phyloP scores from a whole-genome alignment of 2,329 filamentous ascomycete species.

The Acarospora socialis region DNA sequence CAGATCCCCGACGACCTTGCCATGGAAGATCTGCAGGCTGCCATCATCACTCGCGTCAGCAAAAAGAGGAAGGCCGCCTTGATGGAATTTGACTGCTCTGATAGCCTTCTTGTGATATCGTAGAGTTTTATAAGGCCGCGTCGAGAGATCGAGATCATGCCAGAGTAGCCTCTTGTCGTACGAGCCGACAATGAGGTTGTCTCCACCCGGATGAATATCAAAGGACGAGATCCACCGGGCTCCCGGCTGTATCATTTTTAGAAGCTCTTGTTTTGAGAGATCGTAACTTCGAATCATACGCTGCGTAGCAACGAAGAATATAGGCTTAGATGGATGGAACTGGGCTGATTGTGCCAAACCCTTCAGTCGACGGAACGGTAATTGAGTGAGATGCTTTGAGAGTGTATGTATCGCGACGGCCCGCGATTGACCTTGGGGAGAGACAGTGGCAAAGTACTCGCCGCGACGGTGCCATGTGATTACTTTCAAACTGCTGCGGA shows the following conservation, averaged over 20 bases:
- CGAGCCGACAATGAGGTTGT: slow-evolving; percentile 86
- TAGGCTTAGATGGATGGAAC: slow-evolving; percentile 84
- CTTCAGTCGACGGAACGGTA: slow-evolving; percentile 69
- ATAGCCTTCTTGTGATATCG: slow-evolving; percentile 90
- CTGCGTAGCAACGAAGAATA: slow-evolving; percentile 94
- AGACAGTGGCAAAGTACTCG: slow-evolving; percentile 88
- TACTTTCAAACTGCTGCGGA: slow-evolving; percentile 68
- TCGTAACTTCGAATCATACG: slow-evolving; percentile 90
- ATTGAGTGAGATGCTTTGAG: slow-evolving; percentile 86
- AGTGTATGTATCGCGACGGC: slow-evolving; percentile 91
- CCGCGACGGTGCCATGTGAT: slow-evolving; percentile 89
- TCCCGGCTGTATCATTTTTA: slow-evolving; percentile 87
- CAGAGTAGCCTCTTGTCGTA: slow-evolving; percentile 90
- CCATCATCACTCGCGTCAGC: slow-evolving; percentile 93
- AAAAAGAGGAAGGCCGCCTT: slow-evolving; percentile 65
- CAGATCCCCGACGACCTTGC: slow-evolving; percentile 83
- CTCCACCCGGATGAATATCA: slow-evolving; percentile 81
- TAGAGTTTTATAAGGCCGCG: slow-evolving; percentile 87
- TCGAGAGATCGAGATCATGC: slow-evolving; percentile 91
- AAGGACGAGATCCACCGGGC: slow-evolving; percentile 91
- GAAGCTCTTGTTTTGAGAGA: slow-evolving; percentile 73
- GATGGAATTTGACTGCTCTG: slow-evolving; percentile 75
- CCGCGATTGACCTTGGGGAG: slow-evolving; percentile 59
- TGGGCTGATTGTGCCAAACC: slow-evolving; percentile 75
- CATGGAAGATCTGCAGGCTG: slow-evolving; percentile 89